Base-by-base conservation (phyloP, 78 protist genomes). In the Tieghemostelium lacteum region DNA sequence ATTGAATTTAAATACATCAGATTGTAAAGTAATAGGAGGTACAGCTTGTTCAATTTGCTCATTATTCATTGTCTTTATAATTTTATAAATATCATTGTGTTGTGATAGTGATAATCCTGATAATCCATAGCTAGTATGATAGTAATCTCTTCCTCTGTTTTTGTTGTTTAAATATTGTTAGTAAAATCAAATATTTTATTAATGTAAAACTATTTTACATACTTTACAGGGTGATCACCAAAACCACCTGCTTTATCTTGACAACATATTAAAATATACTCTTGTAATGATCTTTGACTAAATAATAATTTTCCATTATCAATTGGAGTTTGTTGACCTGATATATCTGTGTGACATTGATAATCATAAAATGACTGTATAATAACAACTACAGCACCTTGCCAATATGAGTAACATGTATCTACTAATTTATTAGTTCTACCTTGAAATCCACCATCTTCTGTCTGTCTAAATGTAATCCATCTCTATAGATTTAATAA, bases 371-470 rank as follows among this genome's bases (percentile, higher is more conserved):
- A 74, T 7, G 50, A 40, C 50, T 39, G 58, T 16, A 87, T 42
- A 24, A 95, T 57, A 20, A 95, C 69, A 22, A 45, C 60, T 5
- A 64, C 40, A 1, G 92, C 95, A 26, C 99, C 99, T 60, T 80
- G 88, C 99, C 99, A 98, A 89, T 86, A 98, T 12, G 97, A 75
- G 85, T 98, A 98, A 89, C 99, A 98, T 7, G 96, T 87, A 75
- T 98, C 99, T 19, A 98, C 99, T 1, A 98, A 89, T 87, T 98
- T 98, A 86, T 98, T 96, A 14, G 98, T 96, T n/a, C 99, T 86
- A 19, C 99, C 99, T 52, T 93, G 92, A 73, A 98, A 97, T 6
- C 99, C 99, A 19, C 99, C 99, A 34, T 96, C 98, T 1, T 52
- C 16, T 77, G 88, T 66, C 85, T 98, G 99, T 42, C 98, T 93